Percentiles rank a stretch among this genome's conserved stretches.
These are phyloP conservation scores for Forsythia viridissima DNA, from an alignment of 257 asterid genomes.

Conservation along the genomic window DNA sequence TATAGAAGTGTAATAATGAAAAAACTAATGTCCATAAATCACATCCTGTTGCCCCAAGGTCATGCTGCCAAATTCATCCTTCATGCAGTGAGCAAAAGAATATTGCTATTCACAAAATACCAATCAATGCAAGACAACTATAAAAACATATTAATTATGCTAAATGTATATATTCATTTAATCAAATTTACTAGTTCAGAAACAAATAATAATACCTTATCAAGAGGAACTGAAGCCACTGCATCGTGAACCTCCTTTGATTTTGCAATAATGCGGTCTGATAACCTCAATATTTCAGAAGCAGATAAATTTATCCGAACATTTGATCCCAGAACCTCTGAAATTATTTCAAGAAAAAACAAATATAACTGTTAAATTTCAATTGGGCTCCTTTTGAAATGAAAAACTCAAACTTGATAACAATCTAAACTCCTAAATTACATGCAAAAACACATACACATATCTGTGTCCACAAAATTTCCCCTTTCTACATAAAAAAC, in stretches of 20 bases:
- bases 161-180: background rate
- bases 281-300: conserved; percentile 68
- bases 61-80: conserved; percentile 10
- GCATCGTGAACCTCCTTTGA: conserved; percentile 79
- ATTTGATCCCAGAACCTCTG: conserved; percentile 70
- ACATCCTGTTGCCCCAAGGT: background rate
- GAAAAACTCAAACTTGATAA: background rate
- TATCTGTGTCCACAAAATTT: background rate
- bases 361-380: background rate
- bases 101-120: conserved; percentile 5
- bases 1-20: background rate
- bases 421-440: background rate
- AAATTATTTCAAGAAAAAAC: conserved; percentile 14
- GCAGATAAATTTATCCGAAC: conserved; percentile 64
- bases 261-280: conserved; percentile 66
- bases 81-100: background rate
- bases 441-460: background rate
- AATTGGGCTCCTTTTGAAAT: conserved; percentile 6
- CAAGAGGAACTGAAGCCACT: conserved; percentile 83
- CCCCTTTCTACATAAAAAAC: conserved; percentile 1
- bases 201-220: conserved; percentile 50
- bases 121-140: conserved; percentile 1
- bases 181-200: background rate
- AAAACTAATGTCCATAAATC: background rate
- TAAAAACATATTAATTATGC: background rate